Base-by-base conservation (phyloP, 371 early-diverging fungal species). In the Caulochytrium protostelioides region DNA sequence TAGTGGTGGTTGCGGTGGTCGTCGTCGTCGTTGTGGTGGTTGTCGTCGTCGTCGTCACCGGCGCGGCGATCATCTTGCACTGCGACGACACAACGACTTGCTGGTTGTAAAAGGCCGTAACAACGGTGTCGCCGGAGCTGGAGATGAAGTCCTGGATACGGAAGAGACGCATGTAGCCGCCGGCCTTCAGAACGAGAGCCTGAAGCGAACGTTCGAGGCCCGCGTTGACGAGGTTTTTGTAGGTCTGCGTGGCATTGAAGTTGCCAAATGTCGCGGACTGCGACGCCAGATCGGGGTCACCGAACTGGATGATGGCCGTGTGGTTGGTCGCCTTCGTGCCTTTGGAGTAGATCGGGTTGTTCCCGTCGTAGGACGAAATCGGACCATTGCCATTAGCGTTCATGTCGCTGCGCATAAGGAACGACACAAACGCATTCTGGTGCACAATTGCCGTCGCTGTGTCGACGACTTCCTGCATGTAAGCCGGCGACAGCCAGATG, bases 241-340 rank as follows among this genome's bases (percentile, higher is more conserved):
- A 36, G 5, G 55, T 55, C 8, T 17, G 33, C 9, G 41, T 21
- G 13, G 32, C 13, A 41, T 48, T 43, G 28, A 55, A 50, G 43
- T 45, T 38, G 9, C 19, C 20, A 29, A 45, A 55, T 38, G 28
- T 31, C 38, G 31, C 28, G 15, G n/a, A 25, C 37, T 46, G 19
- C 10, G 35, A 18, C 15, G 25, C 38, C 14, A 29, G 20, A 8
- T 23, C 28, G 1, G 55, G 50, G 35, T 45, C 42, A 29, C 51
- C 55, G 37, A 44, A 55, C 26, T 55, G 55, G n/a, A 41, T 24
- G 22, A 47, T 45, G 7, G 49, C 16, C 13, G 54, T 54, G 48
- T 49, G 47, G 29, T 27, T 26, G 22, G 37, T 32, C 27, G 26
- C 33, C 4, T 19, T 19, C 19, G 33, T 20, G 7, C 15, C 20